Percentiles rank a stretch among this genome's conserved stretches.
phyloP scores from a whole-genome alignment of 768 basidiomycete genomes.

The Podaxis pistillaris region DNA sequence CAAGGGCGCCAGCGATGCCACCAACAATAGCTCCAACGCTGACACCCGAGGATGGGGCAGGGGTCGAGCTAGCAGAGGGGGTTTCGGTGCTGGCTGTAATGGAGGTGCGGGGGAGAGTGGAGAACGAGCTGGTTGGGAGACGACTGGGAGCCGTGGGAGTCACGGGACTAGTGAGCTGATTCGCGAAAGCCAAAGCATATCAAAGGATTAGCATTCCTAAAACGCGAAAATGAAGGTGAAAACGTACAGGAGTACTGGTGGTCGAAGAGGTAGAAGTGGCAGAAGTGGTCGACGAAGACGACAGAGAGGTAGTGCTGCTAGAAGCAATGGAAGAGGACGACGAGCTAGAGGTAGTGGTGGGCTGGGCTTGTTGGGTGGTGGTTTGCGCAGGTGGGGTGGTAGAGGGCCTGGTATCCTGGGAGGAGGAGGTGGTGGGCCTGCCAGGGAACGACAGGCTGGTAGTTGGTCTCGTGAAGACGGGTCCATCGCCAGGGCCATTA shows the following conservation, averaged over 20 bases:
- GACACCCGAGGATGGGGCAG: slow-evolving; percentile 20
- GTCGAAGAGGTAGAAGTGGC: background rate
- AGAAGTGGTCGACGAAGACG: slow-evolving; percentile 16
- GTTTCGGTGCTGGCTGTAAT: slow-evolving; percentile 6
- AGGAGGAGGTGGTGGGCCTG: slow-evolving; percentile 3
- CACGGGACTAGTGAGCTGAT: slow-evolving; percentile 16
- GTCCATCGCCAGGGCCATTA: background rate
- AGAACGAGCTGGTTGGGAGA: slow-evolving; percentile 8
- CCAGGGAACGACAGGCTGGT: background rate
- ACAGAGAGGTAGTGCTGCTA: slow-evolving; percentile 14
- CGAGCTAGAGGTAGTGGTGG: slow-evolving; percentile 9
- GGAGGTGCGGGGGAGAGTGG: slow-evolving; percentile 5
- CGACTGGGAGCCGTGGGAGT: slow-evolving; percentile 14
- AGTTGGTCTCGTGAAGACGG: background rate
- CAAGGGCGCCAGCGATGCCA: slow-evolving; percentile 35
- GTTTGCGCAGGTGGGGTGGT: slow-evolving; percentile 11
- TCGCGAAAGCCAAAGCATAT: too few species aligned
- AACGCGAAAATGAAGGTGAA: too few species aligned
- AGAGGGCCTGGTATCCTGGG: slow-evolving; percentile 7
- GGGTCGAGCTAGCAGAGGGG: slow-evolving; percentile 10
- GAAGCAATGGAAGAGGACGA: slow-evolving; percentile 17
- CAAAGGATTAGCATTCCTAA: background rate
- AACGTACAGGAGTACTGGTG: too few species aligned
- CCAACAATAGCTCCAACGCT: slow-evolving; percentile 44
- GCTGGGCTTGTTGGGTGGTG: background rate